phyloP scores from a whole-genome alignment of 495 filamentous ascomycete genomes.

The Choiromyces venosus region DNA sequence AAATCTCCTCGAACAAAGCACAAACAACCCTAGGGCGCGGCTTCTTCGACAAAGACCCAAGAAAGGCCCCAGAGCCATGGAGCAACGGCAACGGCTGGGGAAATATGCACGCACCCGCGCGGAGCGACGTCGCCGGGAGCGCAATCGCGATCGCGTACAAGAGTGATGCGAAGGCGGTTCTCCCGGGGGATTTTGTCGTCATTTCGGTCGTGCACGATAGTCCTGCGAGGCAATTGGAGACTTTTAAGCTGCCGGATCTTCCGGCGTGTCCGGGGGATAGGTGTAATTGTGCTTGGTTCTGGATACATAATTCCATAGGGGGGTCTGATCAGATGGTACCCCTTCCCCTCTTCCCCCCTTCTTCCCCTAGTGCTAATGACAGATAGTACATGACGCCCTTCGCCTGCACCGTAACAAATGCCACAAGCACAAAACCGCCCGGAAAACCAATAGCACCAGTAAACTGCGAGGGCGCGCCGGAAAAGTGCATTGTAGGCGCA shows the following conservation, averaged over 20 bases:
- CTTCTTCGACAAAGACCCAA: conserved; percentile 17
- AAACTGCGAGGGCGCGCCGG: conserved; percentile 46
- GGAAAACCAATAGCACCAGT: conserved; percentile 46
- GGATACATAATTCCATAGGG: too few species aligned
- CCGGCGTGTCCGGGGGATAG: conserved; percentile 49
- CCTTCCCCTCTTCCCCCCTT: too few species aligned
- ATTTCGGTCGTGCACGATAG: conserved; percentile 44
- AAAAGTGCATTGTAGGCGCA: conserved; percentile 49
- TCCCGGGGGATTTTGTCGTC: conserved; percentile 52
- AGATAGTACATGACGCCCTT: conserved; percentile 52
- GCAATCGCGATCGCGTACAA: conserved; percentile 54
- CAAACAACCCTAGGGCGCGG: conserved; percentile 46
- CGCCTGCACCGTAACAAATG: conserved; percentile 51
- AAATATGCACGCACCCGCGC: conserved; percentile 28
- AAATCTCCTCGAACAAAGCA: conserved; percentile 52
- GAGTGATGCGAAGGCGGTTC: conserved; percentile 47
- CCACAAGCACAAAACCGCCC: conserved; percentile 45
- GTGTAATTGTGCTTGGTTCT: conserved; percentile 55
- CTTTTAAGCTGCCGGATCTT: conserved; percentile 50
- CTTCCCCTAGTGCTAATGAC: conserved; percentile 24
- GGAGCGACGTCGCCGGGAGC: conserved; percentile 46
- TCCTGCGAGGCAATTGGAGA: conserved; percentile 39
- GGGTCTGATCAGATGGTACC: too few species aligned
- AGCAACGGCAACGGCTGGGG: conserved; percentile 28
- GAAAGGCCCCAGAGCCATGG: conserved; percentile 26